phyloP scores from a whole-genome alignment of 1,284 basidiomycete species.

The Porodaedalea pini region DNA sequence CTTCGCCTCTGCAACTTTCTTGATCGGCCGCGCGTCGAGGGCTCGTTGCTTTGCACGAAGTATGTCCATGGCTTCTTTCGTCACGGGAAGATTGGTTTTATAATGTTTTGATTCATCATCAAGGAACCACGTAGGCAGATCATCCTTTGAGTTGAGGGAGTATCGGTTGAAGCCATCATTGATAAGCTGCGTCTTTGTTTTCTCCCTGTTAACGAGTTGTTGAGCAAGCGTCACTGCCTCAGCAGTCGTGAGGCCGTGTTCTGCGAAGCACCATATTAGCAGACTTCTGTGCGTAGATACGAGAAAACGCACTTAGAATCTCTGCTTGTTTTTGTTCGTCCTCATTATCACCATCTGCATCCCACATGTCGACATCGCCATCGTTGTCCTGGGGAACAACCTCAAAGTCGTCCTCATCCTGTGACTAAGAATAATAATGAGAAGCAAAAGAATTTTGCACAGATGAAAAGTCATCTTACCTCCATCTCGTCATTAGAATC shows the following conservation, averaged over 20 bases:
- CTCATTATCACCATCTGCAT: constrained; percentile 74
- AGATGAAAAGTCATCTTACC: neutral
- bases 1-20: constrained; percentile 99
- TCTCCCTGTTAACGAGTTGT: constrained; percentile 88
- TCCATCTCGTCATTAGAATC: constrained; percentile 31
- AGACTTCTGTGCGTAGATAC: constrained; percentile 19
- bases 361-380: constrained; percentile 73
- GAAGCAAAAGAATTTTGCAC: neutral
- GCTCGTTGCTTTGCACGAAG: constrained; percentile 90
- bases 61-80: constrained; percentile 90
- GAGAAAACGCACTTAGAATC: constrained; percentile 59
- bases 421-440: constrained; percentile 1
- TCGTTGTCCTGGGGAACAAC: constrained; percentile 65
- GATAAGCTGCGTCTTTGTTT: constrained; percentile 84
- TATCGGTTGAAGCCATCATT: constrained; percentile 97
- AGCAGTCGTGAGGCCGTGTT: constrained; percentile 82
- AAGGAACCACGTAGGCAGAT: constrained; percentile 92
- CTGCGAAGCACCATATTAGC: constrained; percentile 38
- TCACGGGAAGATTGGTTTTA: constrained; percentile 93
- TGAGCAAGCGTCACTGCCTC: constrained; percentile 94
- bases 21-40: constrained; percentile 95
- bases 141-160: constrained; percentile 89
- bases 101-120: constrained; percentile 95
- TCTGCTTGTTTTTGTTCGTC: constrained; percentile 70
- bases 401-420: constrained; percentile 61